Conservation (phyloP, 108 stramenopile genomes). For the Skeletonema costatum region DNA sequence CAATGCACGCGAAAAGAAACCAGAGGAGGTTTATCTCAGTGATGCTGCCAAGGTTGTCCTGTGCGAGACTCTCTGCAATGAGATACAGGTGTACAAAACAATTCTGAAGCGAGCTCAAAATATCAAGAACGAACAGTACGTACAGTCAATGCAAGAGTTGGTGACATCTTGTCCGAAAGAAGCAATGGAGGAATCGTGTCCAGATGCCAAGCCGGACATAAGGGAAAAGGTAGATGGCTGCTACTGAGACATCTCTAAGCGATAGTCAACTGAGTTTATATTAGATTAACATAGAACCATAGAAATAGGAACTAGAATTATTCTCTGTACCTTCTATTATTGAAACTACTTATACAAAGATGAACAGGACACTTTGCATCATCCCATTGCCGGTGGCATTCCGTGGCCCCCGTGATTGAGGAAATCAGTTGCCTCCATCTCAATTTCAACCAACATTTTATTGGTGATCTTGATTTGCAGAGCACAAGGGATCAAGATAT, state of each 20-base stretch:
- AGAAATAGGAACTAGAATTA: no score
- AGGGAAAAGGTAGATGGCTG: slow-evolving; percentile 16
- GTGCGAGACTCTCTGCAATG: slow-evolving; percentile 46
- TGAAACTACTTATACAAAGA: background rate
- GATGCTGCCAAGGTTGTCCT: slow-evolving; percentile 36
- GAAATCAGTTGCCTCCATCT: slow-evolving; percentile 57
- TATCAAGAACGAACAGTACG: slow-evolving; percentile 21
- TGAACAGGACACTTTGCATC: background rate
- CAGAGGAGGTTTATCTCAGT: slow-evolving; percentile 31
- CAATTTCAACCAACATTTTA: slow-evolving; percentile 78
- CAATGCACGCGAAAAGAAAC: slow-evolving; percentile 27
- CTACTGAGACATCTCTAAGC: background rate
- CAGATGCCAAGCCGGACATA: slow-evolving; percentile 20
- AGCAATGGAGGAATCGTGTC: slow-evolving; percentile 18
- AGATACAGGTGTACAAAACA: slow-evolving; percentile 52
- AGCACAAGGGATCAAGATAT: slow-evolving; percentile 89
- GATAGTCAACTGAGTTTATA: background rate
- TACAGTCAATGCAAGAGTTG: slow-evolving; percentile 36
- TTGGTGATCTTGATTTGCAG: slow-evolving; percentile 91
- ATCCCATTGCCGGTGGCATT: slow-evolving; percentile 9
- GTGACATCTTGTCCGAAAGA: slow-evolving; percentile 30
- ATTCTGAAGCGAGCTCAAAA: slow-evolving; percentile 38
- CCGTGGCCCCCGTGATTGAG: background rate
- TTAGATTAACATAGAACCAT: background rate
- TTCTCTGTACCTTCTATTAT: background rate